Base-by-base conservation (phyloP, 2,329 filamentous ascomycete genomes). In the Ophiobolus disseminans region DNA sequence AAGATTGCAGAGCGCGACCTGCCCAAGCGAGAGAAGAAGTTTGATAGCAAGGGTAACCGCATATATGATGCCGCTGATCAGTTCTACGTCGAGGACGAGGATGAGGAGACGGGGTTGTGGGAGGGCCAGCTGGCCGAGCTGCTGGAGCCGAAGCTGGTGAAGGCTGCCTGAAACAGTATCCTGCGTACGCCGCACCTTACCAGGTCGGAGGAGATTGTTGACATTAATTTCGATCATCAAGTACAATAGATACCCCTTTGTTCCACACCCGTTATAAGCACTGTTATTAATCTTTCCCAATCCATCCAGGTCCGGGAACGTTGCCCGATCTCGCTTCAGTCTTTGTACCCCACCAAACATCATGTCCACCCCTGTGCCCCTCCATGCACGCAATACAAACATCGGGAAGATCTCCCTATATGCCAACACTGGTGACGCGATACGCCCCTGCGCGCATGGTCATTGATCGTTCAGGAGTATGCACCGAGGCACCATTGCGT, bases 1-100 rank as follows among this genome's bases (percentile, higher is more conserved):
- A 77, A 80, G 9, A 79, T 96, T 2, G 90, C 91, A 2, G 80
- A 81, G 53, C 82, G 89, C 21, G 89, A 95, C 64, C 77, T 87
- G 38, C 73, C 80, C 10, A 72, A 49, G 37, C 80, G 82, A 44
- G 68, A 85, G 54, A 86, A 82, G 62, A 69, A 74, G 14, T 86
- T 85, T 56, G 86, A 93, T 58, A 80, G 85, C 30, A 86, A 88
- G 0, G 91, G 90, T 0, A 79, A 88, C 53, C 82, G 90, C 8
- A 73, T 90, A 8, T 96, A 93, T 60, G 85, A 82, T 53, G 89
- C 86, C 48, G 82, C 83, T 9, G 66, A 67, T 6, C 81, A 55
- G 8, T 63, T 70, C 26, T 53, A 54, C 17, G 56, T 70, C 58
- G 53, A 49, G 13, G 60, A 59, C 4, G 65, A 63, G 5, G 65